phyloP scores from a whole-genome alignment of 2,329 filamentous ascomycete species.

The Pseudodiploospora longispora region DNA sequence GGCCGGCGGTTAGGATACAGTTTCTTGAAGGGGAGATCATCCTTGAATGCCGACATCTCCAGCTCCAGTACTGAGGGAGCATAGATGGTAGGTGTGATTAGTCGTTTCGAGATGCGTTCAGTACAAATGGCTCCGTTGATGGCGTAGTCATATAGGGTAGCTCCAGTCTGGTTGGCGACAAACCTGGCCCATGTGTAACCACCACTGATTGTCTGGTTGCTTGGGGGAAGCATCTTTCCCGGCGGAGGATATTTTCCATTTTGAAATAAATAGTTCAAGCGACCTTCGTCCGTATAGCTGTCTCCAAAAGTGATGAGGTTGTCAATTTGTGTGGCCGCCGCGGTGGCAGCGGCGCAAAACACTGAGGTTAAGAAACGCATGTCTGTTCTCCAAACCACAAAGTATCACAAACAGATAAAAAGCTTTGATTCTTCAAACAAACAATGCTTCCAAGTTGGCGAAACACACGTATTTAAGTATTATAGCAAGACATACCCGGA shows the following conservation, averaged over 20 bases:
- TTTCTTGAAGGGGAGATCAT: constrained; percentile 35
- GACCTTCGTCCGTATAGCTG: constrained; percentile 67
- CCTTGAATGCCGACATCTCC: constrained; percentile 48
- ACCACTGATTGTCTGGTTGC: constrained; percentile 50
- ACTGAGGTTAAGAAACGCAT: too few relatives aligned
- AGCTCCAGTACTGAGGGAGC: constrained; percentile 59
- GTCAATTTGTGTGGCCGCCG: constrained; percentile 16
- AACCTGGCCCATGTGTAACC: constrained; percentile 63
- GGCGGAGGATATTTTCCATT: constrained; percentile 54
- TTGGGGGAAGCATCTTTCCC: constrained; percentile 39
- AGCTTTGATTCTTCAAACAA: too few relatives aligned
- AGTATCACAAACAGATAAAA: too few relatives aligned
- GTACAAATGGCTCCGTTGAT: constrained; percentile 66
- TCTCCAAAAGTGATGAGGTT: constrained; percentile 65
- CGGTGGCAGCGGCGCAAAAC: not conserved
- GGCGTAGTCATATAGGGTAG: constrained; percentile 59
- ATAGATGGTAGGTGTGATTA: constrained; percentile 37
- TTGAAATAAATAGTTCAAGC: constrained; percentile 56
- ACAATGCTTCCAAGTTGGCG: too few relatives aligned
- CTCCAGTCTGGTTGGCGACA: constrained; percentile 50
- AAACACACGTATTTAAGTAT: too few relatives aligned
- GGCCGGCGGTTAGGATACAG: constrained; percentile 34
- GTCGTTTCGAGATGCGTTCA: constrained; percentile 55
- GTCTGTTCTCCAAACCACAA: too few relatives aligned
- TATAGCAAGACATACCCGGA: too few relatives aligned